Base-by-base conservation (phyloP, 2,329 filamentous ascomycete genomes). In the Phialophora tarda region DNA sequence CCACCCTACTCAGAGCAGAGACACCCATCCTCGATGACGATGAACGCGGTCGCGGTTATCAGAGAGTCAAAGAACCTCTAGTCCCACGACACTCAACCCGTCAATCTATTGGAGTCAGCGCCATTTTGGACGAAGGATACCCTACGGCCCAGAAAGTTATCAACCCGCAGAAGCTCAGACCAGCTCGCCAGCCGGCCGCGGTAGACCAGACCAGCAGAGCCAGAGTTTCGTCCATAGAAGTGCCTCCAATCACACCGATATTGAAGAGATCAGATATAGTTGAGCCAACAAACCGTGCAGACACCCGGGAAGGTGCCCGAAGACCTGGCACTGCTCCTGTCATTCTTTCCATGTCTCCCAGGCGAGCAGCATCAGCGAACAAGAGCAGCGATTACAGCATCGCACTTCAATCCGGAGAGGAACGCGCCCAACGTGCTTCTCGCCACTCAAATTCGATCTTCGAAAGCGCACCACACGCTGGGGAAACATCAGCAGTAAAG, bases 41-140 rank as follows among this genome's bases (percentile, higher is more conserved):
- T 10, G 23, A 10, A 32, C 21, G 28, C 14, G 30, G 32, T n/a
- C 10, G 24, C 24, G 10, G n/a, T 17, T 30, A 11, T 48, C 21
- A 26, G 38, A 66, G 23, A 24, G 38, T 21, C 30, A 60, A 61
- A 53, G n/a, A 30, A 8, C 6, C 55, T 30, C 23, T 41, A 14
- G 12, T n/a, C 28, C 17, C 53, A 32, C 24, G 23, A 47, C 30
- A 14, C 11, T 26, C 57, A 53, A 28, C 54, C 14, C 61, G 61
- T 24, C 44, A 56, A 26, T 64, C 61, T n/a, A 64, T 69, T 23
- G 57, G 61, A 8, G 5, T 60, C 32, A 51, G 28, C 26, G 17
- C 62, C 30, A 53, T 63, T 47, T 38, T 62, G 47, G 64, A 66
- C 30, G 50, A 66, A 23, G 34, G 34, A 34, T 57, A 66, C 59